Conservation (phyloP, 1,284 basidiomycete genomes). For the Amylostereum areolatum region DNA sequence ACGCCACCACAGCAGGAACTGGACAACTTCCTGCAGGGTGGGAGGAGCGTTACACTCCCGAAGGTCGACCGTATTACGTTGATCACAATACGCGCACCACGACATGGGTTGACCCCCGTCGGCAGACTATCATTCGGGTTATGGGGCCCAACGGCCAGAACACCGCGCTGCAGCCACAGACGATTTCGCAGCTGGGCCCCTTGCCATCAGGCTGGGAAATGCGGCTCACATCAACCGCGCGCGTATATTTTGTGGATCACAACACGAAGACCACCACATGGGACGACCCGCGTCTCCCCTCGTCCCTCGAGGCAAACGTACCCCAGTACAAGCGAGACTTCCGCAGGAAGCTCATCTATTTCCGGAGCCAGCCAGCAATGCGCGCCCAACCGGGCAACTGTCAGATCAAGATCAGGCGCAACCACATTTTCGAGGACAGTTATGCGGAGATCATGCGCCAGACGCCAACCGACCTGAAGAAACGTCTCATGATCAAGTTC, state of each 20-base stretch:
- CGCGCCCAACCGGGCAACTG: constrained; percentile 88
- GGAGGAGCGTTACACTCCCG: constrained; percentile 98
- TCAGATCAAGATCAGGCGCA: constrained; percentile 92
- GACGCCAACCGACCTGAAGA: constrained; percentile 92
- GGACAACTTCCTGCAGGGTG: constrained; percentile 93
- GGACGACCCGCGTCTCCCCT: constrained; percentile 91
- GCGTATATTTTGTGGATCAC: constrained; percentile 96
- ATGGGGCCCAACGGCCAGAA: constrained; percentile 73
- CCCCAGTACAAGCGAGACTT: constrained; percentile 99
- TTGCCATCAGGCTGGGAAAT: constrained; percentile 98
- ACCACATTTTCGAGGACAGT: constrained; percentile 94
- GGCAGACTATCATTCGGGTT: constrained; percentile 73
- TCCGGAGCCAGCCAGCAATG: constrained; percentile 95
- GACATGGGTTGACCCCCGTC: constrained; percentile 97
- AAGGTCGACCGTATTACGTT: constrained; percentile 96
- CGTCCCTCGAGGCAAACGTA: constrained; percentile 83
- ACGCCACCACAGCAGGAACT: constrained; percentile 34
- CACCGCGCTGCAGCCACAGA: constrained; percentile 69
- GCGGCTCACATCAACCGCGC: constrained; percentile 87
- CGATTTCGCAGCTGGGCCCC: constrained; percentile 88
- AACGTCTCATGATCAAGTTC: constrained; percentile 97
- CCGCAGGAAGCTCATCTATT: constrained; percentile 97
- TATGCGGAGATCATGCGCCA: constrained; percentile 96
- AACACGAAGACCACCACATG: constrained; percentile 94
- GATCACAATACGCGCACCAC: constrained; percentile 95